Base-by-base conservation (phyloP, 768 basidiomycete species). In the Lactarius deliciosus region DNA sequence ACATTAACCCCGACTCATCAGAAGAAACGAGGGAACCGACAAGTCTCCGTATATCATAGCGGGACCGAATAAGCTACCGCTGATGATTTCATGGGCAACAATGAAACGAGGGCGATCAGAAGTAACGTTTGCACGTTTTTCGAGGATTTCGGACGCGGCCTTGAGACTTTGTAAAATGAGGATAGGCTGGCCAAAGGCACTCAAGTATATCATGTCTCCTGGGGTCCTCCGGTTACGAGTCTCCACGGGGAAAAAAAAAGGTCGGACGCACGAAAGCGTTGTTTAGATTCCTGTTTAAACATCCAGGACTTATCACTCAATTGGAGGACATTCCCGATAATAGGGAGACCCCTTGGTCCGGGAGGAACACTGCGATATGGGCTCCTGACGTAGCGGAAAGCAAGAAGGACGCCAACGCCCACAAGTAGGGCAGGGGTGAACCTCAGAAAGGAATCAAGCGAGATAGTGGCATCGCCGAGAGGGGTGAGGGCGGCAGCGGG, bases 91-190 rank as follows among this genome's bases (percentile, higher is more conserved):
- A 22, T 68, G 58, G 1, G 68, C 72, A 20, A 79, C 73, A 41
- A 78, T 76, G 57, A 68, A 56, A 36, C 63, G 64, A 4, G 76
- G 75, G 5, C 76, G 66, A 36, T 68, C 68, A 5, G 74, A 75
- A 62, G 75, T 74, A 41, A 74, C 70, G 15, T 43, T 57, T 25
- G 69, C 69, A 15, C 77, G 75, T 41, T 76, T 76, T 25, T 80
- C 78, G 18, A 81, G 71, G 13, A 83, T 72, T 10, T 83, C 82
- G 10, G 53, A 61, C 1, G 75, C 77, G 15, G 73, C 71, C 57
- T 72, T 72, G 54, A 72, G 71, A 30, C 71, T 73, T 68, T 78
- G 79, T 18, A 78, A 57, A 5, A 79, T 69, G 30, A 79, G 28
- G 15, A 76, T 34, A 8, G 55, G 63, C 18, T 57, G 41, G 30